Conservation (phyloP, 2,329 filamentous ascomycete species). For the Colletotrichum brevisporum region DNA sequence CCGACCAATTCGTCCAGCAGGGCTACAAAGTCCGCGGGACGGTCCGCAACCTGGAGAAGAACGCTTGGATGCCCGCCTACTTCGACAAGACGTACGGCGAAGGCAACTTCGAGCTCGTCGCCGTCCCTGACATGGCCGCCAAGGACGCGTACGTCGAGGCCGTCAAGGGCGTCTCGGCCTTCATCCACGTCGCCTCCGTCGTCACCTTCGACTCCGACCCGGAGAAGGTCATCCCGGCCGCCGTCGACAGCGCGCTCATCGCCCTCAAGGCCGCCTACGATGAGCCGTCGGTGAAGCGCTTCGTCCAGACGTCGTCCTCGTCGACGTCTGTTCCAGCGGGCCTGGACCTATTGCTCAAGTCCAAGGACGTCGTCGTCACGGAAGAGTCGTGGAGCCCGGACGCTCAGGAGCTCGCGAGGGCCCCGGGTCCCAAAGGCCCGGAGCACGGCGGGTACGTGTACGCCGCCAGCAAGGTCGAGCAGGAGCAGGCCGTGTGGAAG, state of each 20-base stretch:
- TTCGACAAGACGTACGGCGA: conserved; percentile 51
- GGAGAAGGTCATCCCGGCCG: conserved; percentile 54
- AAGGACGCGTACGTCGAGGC: conserved; percentile 46
- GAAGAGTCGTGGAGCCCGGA: conserved; percentile 53
- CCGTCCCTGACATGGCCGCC: conserved; percentile 52
- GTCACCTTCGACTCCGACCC: conserved; percentile 53
- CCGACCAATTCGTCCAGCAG: conserved; percentile 52
- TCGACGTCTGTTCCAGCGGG: conserved; percentile 43
- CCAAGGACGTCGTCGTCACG: conserved; percentile 35
- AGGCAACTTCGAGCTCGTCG: conserved; percentile 51
- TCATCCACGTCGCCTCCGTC: conserved; percentile 57
- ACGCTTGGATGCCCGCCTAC: conserved; percentile 47
- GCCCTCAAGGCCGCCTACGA: conserved; percentile 53
- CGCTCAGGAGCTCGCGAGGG: conserved; percentile 52
- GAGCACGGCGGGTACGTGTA: conserved; percentile 51
- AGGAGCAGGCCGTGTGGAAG: conserved; percentile 56
- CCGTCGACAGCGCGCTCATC: conserved; percentile 46
- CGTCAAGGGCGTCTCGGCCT: conserved; percentile 46
- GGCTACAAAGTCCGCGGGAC: conserved; percentile 63
- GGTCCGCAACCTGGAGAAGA: conserved; percentile 52
- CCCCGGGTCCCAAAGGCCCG: conserved; percentile 50
- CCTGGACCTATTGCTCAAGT: conserved; percentile 40
- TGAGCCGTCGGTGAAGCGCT: conserved; percentile 53
- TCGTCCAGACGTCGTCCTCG: conserved; percentile 57
- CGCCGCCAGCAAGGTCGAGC: conserved; percentile 54